Evolutionary conservation across 306 rosid species (phyloP).

Genomic region (Acacia acuminata): DNA sequence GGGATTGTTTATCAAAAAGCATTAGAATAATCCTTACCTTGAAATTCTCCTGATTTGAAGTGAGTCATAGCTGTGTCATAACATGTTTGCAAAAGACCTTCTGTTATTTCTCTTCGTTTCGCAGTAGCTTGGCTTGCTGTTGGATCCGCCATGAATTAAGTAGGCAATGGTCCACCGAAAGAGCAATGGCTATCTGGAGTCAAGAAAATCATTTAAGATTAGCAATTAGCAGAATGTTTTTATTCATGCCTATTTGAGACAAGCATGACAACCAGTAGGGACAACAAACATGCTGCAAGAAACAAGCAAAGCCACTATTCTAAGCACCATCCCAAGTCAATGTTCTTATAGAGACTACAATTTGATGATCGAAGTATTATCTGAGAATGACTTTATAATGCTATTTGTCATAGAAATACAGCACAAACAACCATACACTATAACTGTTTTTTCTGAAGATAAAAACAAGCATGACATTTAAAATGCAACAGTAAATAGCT

Average conservation of each 20-base stretch:
- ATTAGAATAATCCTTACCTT: too few species aligned
- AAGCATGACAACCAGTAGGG: not conserved
- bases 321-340: not conserved
- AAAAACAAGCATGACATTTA: not conserved
- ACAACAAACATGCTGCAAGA: not conserved
- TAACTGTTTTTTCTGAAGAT: not conserved
- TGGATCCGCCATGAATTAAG: slow-evolving; percentile 36
- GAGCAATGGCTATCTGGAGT: slow-evolving; percentile 33
- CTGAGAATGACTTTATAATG: not conserved
- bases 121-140: too few species aligned
- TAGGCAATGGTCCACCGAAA: not conserved
- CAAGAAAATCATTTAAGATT: slow-evolving; percentile 29
- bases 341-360: not conserved
- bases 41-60: too few species aligned
- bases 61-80: too few species aligned
- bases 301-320: slow-evolving; percentile 11
- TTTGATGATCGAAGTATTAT: not conserved
- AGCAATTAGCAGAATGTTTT: not conserved
- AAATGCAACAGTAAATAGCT: too few species aligned
- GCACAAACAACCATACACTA: not conserved
- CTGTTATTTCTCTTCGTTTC: too few species aligned
- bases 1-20: too few species aligned
- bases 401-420: not conserved
- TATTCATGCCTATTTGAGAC: not conserved
- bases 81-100: too few species aligned